Evolutionary conservation across 768 basidiomycete genomes (phyloP).

Genomic region (Amanita rimosa): DNA sequence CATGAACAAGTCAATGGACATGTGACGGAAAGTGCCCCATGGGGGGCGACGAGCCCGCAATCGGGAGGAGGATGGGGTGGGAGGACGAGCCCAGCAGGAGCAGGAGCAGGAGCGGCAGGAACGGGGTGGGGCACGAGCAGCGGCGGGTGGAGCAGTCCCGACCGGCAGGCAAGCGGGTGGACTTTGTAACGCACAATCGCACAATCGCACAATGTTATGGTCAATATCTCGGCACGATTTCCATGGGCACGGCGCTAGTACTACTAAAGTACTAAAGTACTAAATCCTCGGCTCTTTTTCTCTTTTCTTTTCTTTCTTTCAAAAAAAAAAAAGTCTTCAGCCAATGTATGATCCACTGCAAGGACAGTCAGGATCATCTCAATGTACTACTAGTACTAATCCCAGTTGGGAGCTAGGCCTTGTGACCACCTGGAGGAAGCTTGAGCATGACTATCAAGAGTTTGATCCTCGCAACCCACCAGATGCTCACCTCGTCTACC

Average conservation of each 20-base stretch:
- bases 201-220: too few species aligned
- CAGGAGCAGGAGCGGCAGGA: not conserved
- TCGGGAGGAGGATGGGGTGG: conserved; percentile 25
- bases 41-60: conserved; percentile 15
- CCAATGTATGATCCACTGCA: not conserved
- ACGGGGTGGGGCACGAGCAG: conserved; percentile 11
- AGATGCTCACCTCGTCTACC: conserved; percentile 39
- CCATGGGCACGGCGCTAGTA: not conserved
- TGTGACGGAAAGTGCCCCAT: conserved; percentile 9
- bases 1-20: conserved; percentile 27
- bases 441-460: conserved; percentile 45
- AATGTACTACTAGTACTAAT: too few species aligned
- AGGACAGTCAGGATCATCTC: not conserved
- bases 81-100: conserved; percentile 5
- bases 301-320: too few species aligned
- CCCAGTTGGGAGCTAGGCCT: conserved; percentile 44
- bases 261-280: too few species aligned
- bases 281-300: not conserved
- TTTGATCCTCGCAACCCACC: conserved; percentile 45
- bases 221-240: too few species aligned
- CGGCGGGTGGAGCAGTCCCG: conserved; percentile 40
- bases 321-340: too few species aligned
- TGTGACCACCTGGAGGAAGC: conserved; percentile 34
- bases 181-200: too few species aligned
- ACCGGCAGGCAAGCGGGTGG: conserved; percentile 44